These are phyloP conservation scores for Tolypocladium amazonense DNA, from an alignment of 2,329 filamentous ascomycete species.

Conservation along the genomic window DNA sequence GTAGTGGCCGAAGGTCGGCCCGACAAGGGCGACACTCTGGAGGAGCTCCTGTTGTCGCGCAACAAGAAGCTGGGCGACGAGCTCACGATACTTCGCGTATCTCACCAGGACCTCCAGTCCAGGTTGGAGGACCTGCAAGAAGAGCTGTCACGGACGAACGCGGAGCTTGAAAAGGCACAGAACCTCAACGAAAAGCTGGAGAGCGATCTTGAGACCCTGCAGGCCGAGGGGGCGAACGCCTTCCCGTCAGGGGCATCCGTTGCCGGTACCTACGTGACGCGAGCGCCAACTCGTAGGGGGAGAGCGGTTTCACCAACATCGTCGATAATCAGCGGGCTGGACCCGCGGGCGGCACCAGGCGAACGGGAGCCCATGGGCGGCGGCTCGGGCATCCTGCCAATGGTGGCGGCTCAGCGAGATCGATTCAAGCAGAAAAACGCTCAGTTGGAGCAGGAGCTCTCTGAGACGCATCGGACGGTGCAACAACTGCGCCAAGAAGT, in stretches of 20 bases:
- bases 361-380: constrained; percentile 56
- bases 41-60: constrained; percentile 80
- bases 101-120: constrained; percentile 80
- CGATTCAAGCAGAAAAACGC: constrained; percentile 94
- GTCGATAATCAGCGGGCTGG: constrained; percentile 96
- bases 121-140: constrained; percentile 73
- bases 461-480: constrained; percentile 70
- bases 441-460: constrained; percentile 82
- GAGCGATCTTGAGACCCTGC: constrained; percentile 78
- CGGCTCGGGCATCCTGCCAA: constrained; percentile 83
- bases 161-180: constrained; percentile 75
- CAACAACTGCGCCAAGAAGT: constrained; percentile 85
- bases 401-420: constrained; percentile 96
- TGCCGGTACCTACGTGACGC: constrained; percentile 75
- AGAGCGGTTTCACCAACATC: constrained; percentile 79
- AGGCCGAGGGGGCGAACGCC: constrained; percentile 71
- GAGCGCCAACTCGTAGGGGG: constrained; percentile 50
- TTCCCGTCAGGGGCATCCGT: constrained; percentile 89
- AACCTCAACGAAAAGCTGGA: constrained; percentile 82
- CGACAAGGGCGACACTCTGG: constrained; percentile 64
- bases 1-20: constrained; percentile 19
- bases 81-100: constrained; percentile 82
- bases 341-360: constrained; percentile 44
- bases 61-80: constrained; percentile 97
- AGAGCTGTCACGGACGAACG: constrained; percentile 71